Evolutionary conservation across 2,329 filamentous ascomycete species (phyloP).

Genomic region (Colletotrichum musicola): DNA sequence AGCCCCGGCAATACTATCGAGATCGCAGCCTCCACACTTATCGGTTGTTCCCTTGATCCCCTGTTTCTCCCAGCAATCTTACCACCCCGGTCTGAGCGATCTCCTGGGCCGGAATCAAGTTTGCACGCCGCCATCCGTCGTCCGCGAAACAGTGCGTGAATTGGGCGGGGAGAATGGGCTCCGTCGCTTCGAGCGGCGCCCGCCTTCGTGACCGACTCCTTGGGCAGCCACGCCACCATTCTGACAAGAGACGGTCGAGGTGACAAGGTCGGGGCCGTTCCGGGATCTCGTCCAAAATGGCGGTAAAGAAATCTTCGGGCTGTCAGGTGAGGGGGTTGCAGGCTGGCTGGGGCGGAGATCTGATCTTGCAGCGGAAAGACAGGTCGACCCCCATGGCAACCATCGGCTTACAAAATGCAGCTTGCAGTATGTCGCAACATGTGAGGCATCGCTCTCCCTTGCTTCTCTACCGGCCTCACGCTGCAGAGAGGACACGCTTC

Average conservation of each 20-base stretch:
- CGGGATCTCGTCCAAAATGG: slow-evolving; percentile 28
- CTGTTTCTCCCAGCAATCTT: slow-evolving; percentile 7
- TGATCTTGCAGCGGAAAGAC: slow-evolving; percentile 30
- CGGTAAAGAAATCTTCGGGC: slow-evolving; percentile 30
- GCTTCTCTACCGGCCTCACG: not conserved
- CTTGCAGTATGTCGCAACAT: slow-evolving; percentile 5
- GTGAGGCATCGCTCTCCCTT: slow-evolving; percentile 2
- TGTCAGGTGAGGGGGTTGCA: slow-evolving; percentile 24
- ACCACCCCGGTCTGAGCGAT: not conserved
- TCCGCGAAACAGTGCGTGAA: not conserved
- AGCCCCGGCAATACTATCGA: not conserved
- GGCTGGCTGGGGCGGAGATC: slow-evolving; percentile 30
- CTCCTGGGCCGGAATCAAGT: too few relatives aligned
- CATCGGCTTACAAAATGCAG: slow-evolving; percentile 14
- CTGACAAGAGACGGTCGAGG: slow-evolving; percentile 6
- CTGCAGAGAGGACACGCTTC: too few relatives aligned
- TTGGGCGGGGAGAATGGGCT: not conserved
- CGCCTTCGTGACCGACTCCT: not conserved
- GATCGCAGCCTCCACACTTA: slow-evolving; percentile 15
- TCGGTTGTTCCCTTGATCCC: not conserved
- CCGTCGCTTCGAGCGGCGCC: slow-evolving; percentile 21
- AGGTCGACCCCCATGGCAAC: slow-evolving; percentile 4
- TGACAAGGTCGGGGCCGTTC: slow-evolving; percentile 9
- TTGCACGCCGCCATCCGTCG: not conserved
- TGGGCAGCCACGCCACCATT: slow-evolving; percentile 22